These are phyloP conservation scores for Candida railenensis DNA, from an alignment of 805 yeast genomes.

Conservation along the genomic window DNA sequence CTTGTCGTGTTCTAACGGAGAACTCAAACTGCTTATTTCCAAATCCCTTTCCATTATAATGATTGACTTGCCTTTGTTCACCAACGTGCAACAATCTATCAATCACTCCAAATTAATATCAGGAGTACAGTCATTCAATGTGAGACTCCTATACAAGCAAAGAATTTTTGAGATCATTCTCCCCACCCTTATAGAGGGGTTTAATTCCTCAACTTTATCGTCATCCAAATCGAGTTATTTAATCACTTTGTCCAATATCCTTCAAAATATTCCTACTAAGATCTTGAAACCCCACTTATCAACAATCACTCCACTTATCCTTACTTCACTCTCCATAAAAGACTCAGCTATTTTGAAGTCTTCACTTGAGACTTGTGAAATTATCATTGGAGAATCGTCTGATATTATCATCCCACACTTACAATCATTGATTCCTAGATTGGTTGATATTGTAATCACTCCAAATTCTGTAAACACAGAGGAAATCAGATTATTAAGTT, in stretches of 20 bases:
- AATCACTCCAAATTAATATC: constrained; percentile 33
- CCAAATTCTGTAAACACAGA: constrained; percentile 34
- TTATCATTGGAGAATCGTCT: constrained; percentile 54
- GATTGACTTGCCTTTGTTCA: constrained; percentile 62
- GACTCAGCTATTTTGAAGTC: constrained; percentile 55
- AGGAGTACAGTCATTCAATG: constrained; percentile 53
- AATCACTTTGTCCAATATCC: constrained; percentile 63
- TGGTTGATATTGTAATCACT: constrained; percentile 38
- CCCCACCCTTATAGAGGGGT: constrained; percentile 52
- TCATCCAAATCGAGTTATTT: constrained; percentile 46
- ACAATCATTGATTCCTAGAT: constrained; percentile 53
- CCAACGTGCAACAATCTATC: constrained; percentile 33
- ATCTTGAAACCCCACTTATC: constrained; percentile 65
- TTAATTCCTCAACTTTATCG: constrained; percentile 29
- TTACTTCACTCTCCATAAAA: constrained; percentile 57
- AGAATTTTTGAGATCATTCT: constrained; percentile 64
- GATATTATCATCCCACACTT: constrained; percentile 53
- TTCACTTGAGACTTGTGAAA: constrained; percentile 56
- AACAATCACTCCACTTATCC: constrained; percentile 65
- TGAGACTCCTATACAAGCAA: constrained; percentile 76
- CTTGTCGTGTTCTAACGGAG: constrained; percentile 25
- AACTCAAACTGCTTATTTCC: constrained; percentile 30
- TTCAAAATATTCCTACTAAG: constrained; percentile 61
- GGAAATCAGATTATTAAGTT: constrained; percentile 53
- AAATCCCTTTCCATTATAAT: constrained; percentile 63